These are phyloP conservation scores for Dothideomycetes sp. DNA, from an alignment of 2,329 filamentous ascomycete genomes.

Conservation along the genomic window DNA sequence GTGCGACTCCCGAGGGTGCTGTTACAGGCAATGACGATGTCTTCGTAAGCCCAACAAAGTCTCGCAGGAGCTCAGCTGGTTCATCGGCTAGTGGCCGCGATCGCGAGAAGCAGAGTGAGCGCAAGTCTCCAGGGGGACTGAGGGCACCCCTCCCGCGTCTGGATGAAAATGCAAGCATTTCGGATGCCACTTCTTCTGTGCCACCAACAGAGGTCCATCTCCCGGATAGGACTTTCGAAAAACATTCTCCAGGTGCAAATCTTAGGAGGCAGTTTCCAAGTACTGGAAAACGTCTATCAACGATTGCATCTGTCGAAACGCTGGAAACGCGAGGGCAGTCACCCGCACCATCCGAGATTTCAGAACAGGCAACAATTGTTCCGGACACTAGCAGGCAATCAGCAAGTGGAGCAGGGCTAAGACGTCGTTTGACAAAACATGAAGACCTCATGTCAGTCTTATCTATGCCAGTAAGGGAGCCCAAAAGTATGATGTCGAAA, in stretches of 20 bases:
- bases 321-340: conserved; percentile 24
- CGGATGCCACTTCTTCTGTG: background rate
- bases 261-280: conserved; percentile 30
- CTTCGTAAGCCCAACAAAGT: no score
- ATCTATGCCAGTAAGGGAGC: conserved; percentile 55
- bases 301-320: conserved; percentile 47
- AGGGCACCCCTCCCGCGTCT: no score
- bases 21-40: conserved; percentile 21
- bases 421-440: conserved; percentile 75
- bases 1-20: conserved; percentile 39
- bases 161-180: no score
- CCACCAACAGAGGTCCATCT: conserved; percentile 21
- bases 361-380: conserved; percentile 13
- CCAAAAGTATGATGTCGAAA: conserved; percentile 61
- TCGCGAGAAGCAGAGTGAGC: no score
- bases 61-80: no score
- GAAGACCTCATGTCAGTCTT: conserved; percentile 90
- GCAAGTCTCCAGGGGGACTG: no score
- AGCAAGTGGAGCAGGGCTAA: conserved; percentile 38
- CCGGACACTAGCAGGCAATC: conserved; percentile 6
- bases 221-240: conserved; percentile 20
- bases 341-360: conserved; percentile 16
- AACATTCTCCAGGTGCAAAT: conserved; percentile 10
- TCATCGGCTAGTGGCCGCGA: no score
- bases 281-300: conserved; percentile 45